Conservation (phyloP, 1,284 basidiomycete species). For the Coniferiporia sulphurascens region DNA sequence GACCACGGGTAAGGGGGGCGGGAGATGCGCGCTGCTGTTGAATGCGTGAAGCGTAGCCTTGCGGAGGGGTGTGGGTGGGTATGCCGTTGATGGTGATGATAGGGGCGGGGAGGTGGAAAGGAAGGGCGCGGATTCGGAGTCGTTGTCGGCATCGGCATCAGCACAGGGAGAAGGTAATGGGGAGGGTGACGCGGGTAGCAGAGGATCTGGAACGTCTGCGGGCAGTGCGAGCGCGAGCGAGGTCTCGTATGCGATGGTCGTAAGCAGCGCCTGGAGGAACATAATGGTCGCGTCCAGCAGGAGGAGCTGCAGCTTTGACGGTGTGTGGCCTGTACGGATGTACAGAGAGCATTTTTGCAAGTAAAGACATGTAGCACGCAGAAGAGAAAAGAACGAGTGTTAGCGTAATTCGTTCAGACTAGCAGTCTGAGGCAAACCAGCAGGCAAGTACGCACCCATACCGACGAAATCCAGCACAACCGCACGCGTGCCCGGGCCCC, state of each 20-base stretch:
- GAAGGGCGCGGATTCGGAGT: slow-evolving; percentile 1
- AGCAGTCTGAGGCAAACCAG: neutral
- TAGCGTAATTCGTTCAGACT: neutral
- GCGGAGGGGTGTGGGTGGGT: slow-evolving; percentile 13
- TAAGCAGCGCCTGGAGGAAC: slow-evolving; percentile 56
- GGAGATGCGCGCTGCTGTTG: slow-evolving; percentile 18
- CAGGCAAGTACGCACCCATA: slow-evolving; percentile 45
- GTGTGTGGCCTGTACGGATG: slow-evolving; percentile 41
- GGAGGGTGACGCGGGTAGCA: slow-evolving; percentile 16
- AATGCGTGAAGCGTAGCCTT: slow-evolving; percentile 16
- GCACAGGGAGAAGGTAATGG: neutral
- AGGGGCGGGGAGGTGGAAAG: slow-evolving; percentile 22
- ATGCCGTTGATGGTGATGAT: slow-evolving; percentile 20
- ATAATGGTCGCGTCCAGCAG: slow-evolving; percentile 63
- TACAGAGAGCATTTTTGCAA: too few species aligned
- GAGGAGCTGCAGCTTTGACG: slow-evolving; percentile 59
- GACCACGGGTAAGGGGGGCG: slow-evolving; percentile 39
- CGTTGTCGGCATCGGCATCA: neutral
- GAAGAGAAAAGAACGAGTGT: neutral
- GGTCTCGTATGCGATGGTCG: slow-evolving; percentile 63
- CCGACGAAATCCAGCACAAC: slow-evolving; percentile 74
- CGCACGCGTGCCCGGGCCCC: slow-evolving; percentile 41
- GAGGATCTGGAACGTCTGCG: slow-evolving; percentile 29
- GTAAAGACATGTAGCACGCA: neutral
- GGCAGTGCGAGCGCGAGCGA: slow-evolving; percentile 31